A percentile compares a stretch with the other conserved stretches of the same genome.
phyloP scores from a whole-genome alignment of 2,329 filamentous ascomycete genomes.

The Colletotrichum echinochloae region DNA sequence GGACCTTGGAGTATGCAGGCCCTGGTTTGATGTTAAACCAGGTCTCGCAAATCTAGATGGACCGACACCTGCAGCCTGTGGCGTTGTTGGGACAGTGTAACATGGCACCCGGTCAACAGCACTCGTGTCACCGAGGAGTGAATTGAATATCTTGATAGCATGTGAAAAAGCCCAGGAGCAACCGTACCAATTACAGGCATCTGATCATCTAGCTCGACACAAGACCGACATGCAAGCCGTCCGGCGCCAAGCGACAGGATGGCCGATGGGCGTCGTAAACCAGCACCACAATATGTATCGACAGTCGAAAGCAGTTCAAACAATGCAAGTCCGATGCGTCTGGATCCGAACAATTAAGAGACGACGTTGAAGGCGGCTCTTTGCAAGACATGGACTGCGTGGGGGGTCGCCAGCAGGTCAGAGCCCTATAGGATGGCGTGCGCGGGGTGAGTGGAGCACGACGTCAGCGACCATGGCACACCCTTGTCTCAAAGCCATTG shows the following conservation, averaged over 20 bases:
- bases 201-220: background rate
- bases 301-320: no score
- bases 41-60: background rate
- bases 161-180: background rate
- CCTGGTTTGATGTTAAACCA: background rate
- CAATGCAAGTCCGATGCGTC: background rate
- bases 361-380: slow-evolving; percentile 37
- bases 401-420: slow-evolving; percentile 39
- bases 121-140: background rate
- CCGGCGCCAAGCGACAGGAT: background rate
- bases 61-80: background rate
- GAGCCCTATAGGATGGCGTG: slow-evolving; percentile 40
- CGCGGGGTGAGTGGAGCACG: slow-evolving; percentile 36
- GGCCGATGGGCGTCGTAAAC: background rate
- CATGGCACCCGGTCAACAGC: background rate
- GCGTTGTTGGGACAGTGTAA: background rate
- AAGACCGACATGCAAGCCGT: background rate
- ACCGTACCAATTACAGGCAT: background rate
- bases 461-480: slow-evolving; percentile 36
- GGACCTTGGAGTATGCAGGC: background rate
- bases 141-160: background rate
- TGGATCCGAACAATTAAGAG: slow-evolving; percentile 7
- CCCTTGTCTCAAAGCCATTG: slow-evolving; percentile 34
- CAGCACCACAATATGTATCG: no score
- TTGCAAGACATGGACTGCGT: slow-evolving; percentile 21